Evolutionary conservation across 129 eudicot genomes (phyloP).

Genomic region (Scalesia atractyloides): DNA sequence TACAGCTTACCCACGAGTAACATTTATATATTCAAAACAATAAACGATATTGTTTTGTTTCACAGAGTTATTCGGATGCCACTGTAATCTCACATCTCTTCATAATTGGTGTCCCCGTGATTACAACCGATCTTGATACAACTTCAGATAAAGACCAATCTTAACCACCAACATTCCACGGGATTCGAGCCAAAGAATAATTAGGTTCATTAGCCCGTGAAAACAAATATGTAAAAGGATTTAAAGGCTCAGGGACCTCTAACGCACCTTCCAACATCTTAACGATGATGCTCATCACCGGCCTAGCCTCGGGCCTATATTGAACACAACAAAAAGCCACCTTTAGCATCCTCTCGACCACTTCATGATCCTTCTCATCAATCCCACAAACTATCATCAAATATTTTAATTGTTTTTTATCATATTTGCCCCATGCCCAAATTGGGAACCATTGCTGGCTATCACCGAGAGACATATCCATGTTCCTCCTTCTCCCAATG

Average conservation of each 20-base stretch:
- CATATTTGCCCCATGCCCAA: no score
- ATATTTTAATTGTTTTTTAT: neutral
- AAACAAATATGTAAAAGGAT: no score
- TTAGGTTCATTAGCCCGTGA: neutral
- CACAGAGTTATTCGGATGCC: neutral
- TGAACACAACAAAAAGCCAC: constrained; percentile 27
- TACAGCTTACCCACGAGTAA: neutral
- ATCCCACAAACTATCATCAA: constrained; percentile 17
- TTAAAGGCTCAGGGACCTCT: neutral
- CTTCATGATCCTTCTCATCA: constrained; percentile 14
- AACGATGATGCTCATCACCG: constrained; percentile 24
- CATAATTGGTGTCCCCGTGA: constrained; percentile 21
- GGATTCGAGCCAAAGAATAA: constrained; percentile 1
- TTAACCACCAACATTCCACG: constrained; percentile 22
- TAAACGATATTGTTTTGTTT: neutral
- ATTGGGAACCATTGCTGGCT: no score
- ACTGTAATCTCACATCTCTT: constrained; percentile 26
- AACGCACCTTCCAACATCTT: constrained; percentile 34
- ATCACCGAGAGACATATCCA: no score
- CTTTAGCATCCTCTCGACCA: constrained; percentile 20
- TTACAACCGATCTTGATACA: neutral
- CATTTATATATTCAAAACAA: neutral
- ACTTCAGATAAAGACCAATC: constrained; percentile 22
- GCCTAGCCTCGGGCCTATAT: constrained; percentile 21
- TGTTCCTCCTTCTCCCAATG: no score